These are phyloP conservation scores for Narthecium ossifragum DNA, from an alignment of 106 monocot species.

Conservation along the genomic window DNA sequence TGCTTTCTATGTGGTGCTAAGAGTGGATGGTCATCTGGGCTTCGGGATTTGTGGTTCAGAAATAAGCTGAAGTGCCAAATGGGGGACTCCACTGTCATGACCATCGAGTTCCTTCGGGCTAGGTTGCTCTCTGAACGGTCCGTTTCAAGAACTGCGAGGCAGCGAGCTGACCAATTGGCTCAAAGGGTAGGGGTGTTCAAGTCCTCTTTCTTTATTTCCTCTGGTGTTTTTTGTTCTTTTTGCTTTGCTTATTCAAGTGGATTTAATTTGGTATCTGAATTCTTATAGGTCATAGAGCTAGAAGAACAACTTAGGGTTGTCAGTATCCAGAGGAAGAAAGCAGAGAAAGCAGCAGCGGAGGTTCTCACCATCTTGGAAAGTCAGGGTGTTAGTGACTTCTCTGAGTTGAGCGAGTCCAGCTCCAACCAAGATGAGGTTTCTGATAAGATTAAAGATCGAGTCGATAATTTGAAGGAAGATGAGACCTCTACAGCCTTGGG, in stretches of 20 bases:
- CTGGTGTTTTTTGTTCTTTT: not conserved
- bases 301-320: conserved; percentile 78
- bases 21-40: too few relatives aligned
- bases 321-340: conserved; percentile 66
- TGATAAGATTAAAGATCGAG: conserved; percentile 4
- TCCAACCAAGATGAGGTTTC: conserved; percentile 46
- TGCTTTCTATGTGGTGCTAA: too few relatives aligned
- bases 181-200: conserved; percentile 62
- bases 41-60: too few relatives aligned
- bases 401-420: conserved; percentile 53
- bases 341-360: conserved; percentile 70
- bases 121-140: conserved; percentile 91
- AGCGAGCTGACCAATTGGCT: conserved; percentile 80
- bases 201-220: not conserved
- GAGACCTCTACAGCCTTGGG: conserved; percentile 26
- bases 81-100: conserved; percentile 79
- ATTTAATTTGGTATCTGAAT: not conserved
- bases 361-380: conserved; percentile 77
- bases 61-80: too few relatives aligned
- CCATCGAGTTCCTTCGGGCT: conserved; percentile 90
- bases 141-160: conserved; percentile 75
- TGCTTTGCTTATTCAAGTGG: not conserved
- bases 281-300: conserved; percentile 67
- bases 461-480: conserved; percentile 25
- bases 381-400: conserved; percentile 46